phyloP scores from a whole-genome alignment of 306 rosid species.

The Prinsepia uniflora region DNA sequence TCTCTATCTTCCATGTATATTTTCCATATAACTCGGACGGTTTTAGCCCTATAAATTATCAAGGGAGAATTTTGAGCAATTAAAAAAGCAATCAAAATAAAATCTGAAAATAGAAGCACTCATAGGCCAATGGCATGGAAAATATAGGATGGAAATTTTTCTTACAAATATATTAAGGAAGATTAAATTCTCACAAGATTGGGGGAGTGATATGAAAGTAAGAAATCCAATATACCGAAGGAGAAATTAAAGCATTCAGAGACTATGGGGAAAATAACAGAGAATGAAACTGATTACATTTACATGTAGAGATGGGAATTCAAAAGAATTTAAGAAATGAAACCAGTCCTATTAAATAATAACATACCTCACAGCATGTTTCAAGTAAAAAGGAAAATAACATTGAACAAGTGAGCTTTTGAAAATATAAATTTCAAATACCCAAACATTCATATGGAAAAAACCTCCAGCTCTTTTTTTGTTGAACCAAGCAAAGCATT shows the following conservation, averaged over 20 bases:
- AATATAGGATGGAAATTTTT: not conserved
- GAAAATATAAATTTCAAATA: not conserved
- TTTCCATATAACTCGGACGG: conserved; percentile 84
- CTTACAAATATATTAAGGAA: not conserved
- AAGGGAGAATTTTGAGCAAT: conserved; percentile 20
- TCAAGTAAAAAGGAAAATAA: not conserved
- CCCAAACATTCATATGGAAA: not conserved
- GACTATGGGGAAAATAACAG: not conserved
- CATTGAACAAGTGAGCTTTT: not conserved
- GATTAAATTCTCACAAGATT: not conserved
- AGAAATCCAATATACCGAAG: not conserved
- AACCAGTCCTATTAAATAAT: not conserved
- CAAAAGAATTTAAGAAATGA: not conserved
- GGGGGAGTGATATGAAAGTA: not conserved
- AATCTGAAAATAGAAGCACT: not conserved
- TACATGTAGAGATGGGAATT: not conserved
- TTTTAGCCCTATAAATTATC: conserved; percentile 59
- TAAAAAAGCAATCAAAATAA: conserved; percentile 6
- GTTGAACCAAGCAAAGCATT: not conserved
- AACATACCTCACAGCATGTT: not conserved
- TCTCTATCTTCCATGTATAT: conserved; percentile 97
- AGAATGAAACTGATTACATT: not conserved
- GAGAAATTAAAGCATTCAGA: not conserved
- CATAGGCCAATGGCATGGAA: not conserved
- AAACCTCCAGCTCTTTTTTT: not conserved